Base-by-base conservation (phyloP, 495 filamentous ascomycete species). In the Penicillium paradoxum region DNA sequence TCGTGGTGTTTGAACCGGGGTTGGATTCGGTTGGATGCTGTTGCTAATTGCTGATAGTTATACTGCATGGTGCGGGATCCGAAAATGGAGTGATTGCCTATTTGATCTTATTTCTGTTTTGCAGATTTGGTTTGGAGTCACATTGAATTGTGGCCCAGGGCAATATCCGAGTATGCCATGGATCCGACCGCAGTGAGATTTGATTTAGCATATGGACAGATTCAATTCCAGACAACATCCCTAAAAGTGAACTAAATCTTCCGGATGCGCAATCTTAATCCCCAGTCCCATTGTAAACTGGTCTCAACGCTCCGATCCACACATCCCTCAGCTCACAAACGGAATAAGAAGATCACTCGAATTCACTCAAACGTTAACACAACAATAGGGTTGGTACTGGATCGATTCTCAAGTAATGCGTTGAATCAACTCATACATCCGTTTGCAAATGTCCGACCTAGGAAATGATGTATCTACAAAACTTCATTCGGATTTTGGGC, bases 51-150 rank as follows among this genome's bases (percentile, higher is more conserved):
- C 25, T 41, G 13, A 25, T 50, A 70, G 67, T 56, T 70, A 39
- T 70, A 63, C 49, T 68, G 65, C 51, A 70, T 70, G 67, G 57
- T 57, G 21, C 65, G 67, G 3, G 53, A 68, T 43, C 67, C 65
- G 0, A 65, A 53, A 36, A 43, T 40, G 11, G 19, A 57, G 45
- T 58, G 45, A 52, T 52, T n/a, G n/a, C n/a, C n/a, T n/a, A n/a
- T n/a, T n/a, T n/a, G n/a, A n/a, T n/a, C n/a, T n/a, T 17, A 25
- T 22, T 39, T 3, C 21, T 29, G 8, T 32, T 37, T 15, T n/a
- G 5, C 21, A 13, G 40, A 3, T 10, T 14, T 27, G 7, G 24
- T 3, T 27, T 27, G 24, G 7, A 27, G 24, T 27, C 24, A 27
- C 24, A 27, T 27, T 27, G 24, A 27, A 27, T 27, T 27, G 24